A percentile compares a stretch with the other conserved stretches of the same genome.
These are phyloP conservation scores for Hypoxylon sp. DNA, from an alignment of 2,329 filamentous ascomycete genomes.

Conservation along the genomic window DNA sequence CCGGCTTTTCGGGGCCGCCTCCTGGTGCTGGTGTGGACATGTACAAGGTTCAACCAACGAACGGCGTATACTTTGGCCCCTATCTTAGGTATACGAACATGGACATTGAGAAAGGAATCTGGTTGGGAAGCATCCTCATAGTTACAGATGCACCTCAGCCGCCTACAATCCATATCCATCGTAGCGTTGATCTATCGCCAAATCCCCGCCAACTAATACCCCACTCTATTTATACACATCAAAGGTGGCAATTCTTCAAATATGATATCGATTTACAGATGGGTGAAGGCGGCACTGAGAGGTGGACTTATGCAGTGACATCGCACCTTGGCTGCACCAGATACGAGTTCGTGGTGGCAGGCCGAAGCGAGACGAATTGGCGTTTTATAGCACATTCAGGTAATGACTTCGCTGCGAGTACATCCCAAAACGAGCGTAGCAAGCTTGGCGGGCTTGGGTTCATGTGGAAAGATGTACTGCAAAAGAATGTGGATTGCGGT, in stretches of 20 bases:
- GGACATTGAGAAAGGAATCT: conserved; percentile 90
- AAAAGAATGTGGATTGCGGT: conserved; percentile 96
- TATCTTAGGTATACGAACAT: conserved; percentile 97
- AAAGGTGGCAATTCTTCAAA: conserved; percentile 95
- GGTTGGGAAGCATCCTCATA: conserved; percentile 94
- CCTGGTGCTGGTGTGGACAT: conserved; percentile 90
- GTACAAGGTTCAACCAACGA: conserved; percentile 94
- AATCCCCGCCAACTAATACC: conserved; percentile 90
- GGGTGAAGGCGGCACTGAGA: conserved; percentile 83
- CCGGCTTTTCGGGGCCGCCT: conserved; percentile 91
- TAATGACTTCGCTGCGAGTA: conserved; percentile 93
- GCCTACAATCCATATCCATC: conserved; percentile 95
- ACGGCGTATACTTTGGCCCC: conserved; percentile 97
- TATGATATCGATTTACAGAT: conserved; percentile 93
- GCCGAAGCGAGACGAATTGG: conserved; percentile 91
- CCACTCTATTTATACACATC: conserved; percentile 87
- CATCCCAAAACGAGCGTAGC: conserved; percentile 86
- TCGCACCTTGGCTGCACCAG: conserved; percentile 97
- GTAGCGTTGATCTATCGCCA: conserved; percentile 89
- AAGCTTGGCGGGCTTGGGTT: conserved; percentile 90
- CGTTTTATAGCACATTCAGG: conserved; percentile 96
- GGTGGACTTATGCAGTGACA: conserved; percentile 98
- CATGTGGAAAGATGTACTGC: conserved; percentile 99
- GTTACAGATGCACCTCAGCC: conserved; percentile 93
- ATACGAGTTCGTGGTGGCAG: conserved; percentile 96